Evolutionary conservation across 371 early-diverging fungal genomes (phyloP).

Genomic region (Lichtheimia hyalospora): DNA sequence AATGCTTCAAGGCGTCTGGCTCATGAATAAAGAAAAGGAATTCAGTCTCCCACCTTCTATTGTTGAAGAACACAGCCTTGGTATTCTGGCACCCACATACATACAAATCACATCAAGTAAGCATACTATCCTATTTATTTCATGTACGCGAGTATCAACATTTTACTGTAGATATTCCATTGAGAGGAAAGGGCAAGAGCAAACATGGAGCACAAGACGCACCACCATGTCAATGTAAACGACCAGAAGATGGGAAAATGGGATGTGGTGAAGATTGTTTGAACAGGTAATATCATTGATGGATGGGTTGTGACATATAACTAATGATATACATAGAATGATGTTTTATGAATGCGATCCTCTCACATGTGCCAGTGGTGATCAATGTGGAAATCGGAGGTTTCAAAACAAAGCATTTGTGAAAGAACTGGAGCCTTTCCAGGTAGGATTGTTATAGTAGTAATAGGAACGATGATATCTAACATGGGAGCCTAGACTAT

Average conservation of each 20-base stretch:
- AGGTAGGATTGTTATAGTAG: slow-evolving; percentile 33
- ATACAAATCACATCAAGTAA: slow-evolving; percentile 37
- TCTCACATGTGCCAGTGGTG: slow-evolving; percentile 68
- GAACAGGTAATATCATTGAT: slow-evolving; percentile 50
- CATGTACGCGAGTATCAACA: background rate
- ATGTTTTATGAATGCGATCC: slow-evolving; percentile 81
- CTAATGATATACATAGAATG: slow-evolving; percentile 24
- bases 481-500: background rate
- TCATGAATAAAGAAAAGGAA: slow-evolving; percentile 37
- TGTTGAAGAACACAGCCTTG: slow-evolving; percentile 39
- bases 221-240: slow-evolving; percentile 63
- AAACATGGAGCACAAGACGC: slow-evolving; percentile 48
- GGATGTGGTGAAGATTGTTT: slow-evolving; percentile 79
- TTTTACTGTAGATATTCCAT: slow-evolving; percentile 1
- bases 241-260: slow-evolving; percentile 52
- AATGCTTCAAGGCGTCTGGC: slow-evolving; percentile 50
- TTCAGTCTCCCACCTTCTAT: slow-evolving; percentile 55
- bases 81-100: slow-evolving; percentile 21
- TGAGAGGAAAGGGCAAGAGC: slow-evolving; percentile 78
- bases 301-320: background rate
- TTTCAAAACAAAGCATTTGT: slow-evolving; percentile 63
- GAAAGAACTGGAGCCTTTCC: slow-evolving; percentile 63
- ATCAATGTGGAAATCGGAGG: slow-evolving; percentile 73
- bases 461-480: background rate
- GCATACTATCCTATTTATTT: background rate